These are phyloP conservation scores for Megacollybia marginata DNA, from an alignment of 768 basidiomycete genomes.

Conservation along the genomic window DNA sequence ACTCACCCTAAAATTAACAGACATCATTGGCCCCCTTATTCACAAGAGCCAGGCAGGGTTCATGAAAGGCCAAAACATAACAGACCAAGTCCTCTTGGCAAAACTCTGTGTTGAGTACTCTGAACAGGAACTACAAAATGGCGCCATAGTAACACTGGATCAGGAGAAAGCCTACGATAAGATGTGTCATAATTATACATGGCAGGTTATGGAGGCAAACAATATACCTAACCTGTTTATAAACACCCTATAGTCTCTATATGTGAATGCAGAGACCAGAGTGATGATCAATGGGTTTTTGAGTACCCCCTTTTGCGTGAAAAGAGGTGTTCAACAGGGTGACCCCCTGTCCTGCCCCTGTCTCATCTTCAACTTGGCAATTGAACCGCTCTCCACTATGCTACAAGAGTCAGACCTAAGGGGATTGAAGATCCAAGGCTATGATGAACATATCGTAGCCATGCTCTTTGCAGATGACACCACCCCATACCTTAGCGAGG, in stretches of 20 bases:
- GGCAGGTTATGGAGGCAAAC: no score
- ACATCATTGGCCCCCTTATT: neutral
- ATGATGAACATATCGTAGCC: neutral
- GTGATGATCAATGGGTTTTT: neutral
- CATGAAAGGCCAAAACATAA: neutral
- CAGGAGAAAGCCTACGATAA: no score
- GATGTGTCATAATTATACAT: neutral
- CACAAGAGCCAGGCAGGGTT: neutral
- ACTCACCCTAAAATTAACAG: no score
- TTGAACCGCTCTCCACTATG: neutral
- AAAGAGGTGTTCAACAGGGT: conserved; percentile 6
- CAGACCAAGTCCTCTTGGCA: neutral
- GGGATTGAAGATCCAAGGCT: neutral
- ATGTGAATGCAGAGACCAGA: neutral
- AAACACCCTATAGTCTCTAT: neutral
- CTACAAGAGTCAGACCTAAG: neutral
- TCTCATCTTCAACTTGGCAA: neutral
- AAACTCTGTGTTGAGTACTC: neutral
- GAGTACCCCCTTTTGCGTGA: neutral
- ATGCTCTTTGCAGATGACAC: no score
- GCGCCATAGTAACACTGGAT: neutral
- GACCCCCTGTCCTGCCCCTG: conserved; percentile 10
- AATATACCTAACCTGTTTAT: no score
- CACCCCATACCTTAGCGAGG: no score
- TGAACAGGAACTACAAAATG: neutral